Evolutionary conservation across 202 grass and related monocot genomes (phyloP), one percentile per base, ranked within the genome.

Genomic region (Digitaria exilis): DNA sequence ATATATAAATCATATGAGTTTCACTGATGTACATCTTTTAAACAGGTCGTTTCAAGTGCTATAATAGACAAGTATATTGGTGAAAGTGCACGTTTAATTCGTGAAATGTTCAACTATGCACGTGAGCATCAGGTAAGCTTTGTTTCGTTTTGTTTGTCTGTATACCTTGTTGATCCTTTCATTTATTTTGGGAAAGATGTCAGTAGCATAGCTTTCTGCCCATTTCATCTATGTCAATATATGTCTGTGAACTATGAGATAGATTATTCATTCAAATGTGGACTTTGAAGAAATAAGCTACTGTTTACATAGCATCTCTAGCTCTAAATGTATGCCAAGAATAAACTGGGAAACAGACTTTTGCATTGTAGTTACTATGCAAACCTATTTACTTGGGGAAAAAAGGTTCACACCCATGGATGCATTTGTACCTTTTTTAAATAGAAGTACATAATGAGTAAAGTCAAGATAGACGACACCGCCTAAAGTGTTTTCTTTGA

Each of bases 41-140:
- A 75, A 69, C 83, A 98, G 96, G 74, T 98, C 67, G 96, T 98
- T 57, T 95, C 92, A 78, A 98, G 91, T 74, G 96, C 96, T 42
- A 95, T 98, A 65, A 98, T 98, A 71, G 92, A 95, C 52, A 98
- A 98, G 79, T 98, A 98, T 88, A 98, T 98, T 57, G 92, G 96
- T 88, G 92, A 95, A 92, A 98, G 96, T 91, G 96, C 96, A 39
- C 89, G 92, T 55, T 86, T 98, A 39, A 98, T 98, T 69, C 84
- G 96, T 61, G 96, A 98, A 74, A 98, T 98, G 92, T 98, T 95
- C 75, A 83, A 85, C 71, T 95, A 98, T 79, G 96, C 96, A 64
- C 92, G 87, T 35, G 95, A 98, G 63, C 95, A 98, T 73, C 92
- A 98, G 83, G 95, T 95, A 85, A 74, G 57, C 50, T 26, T 76